phyloP scores from a whole-genome alignment of 495 filamentous ascomycete species.

The Aspergillus nanangensis region DNA sequence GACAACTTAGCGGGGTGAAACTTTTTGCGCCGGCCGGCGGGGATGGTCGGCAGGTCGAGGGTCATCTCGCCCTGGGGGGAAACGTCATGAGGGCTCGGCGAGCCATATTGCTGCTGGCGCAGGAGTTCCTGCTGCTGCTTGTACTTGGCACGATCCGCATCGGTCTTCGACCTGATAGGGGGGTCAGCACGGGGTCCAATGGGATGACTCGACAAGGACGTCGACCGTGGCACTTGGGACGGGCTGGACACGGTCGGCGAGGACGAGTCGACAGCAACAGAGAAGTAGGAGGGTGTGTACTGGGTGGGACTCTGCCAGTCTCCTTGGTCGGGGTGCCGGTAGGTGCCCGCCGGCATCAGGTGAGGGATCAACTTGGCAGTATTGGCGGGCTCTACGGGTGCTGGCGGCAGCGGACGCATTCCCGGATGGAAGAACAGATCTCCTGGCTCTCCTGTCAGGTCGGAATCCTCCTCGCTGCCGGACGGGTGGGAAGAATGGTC shows the following conservation, averaged over 20 bases:
- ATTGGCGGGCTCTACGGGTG: constrained; percentile 53
- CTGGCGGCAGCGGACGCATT: constrained; percentile 76
- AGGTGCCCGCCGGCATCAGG: constrained; percentile 54
- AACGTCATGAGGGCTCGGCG: constrained; percentile 33
- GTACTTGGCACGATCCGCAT: constrained; percentile 67
- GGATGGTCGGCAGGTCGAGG: constrained; percentile 68
- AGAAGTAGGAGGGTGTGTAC: constrained; percentile 38
- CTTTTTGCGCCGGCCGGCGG: constrained; percentile 64
- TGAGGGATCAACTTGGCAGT: constrained; percentile 41
- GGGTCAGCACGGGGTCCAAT: constrained; percentile 75
- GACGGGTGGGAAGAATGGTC: constrained; percentile 46
- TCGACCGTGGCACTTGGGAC: constrained; percentile 73
- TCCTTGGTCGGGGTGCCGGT: constrained; percentile 38
- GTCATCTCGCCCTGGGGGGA: constrained; percentile 40
- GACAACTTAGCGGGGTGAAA: constrained; percentile 87
- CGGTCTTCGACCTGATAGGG: constrained; percentile 88
- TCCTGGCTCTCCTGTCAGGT: constrained; percentile 60
- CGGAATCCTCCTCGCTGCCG: constrained; percentile 48
- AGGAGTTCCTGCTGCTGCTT: constrained; percentile 54
- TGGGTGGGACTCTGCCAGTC: constrained; percentile 29
- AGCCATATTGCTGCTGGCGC: constrained; percentile 42
- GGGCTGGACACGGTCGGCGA: constrained; percentile 38
- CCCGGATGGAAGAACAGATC: constrained; percentile 95
- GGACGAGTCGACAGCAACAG: constrained; percentile 44
- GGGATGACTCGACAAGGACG: constrained; percentile 75